Evolutionary conservation across 1,139 yeast genomes (phyloP), one percentile per base, ranked within the genome.

Genomic region (Meyerozyma athensensis): DNA sequence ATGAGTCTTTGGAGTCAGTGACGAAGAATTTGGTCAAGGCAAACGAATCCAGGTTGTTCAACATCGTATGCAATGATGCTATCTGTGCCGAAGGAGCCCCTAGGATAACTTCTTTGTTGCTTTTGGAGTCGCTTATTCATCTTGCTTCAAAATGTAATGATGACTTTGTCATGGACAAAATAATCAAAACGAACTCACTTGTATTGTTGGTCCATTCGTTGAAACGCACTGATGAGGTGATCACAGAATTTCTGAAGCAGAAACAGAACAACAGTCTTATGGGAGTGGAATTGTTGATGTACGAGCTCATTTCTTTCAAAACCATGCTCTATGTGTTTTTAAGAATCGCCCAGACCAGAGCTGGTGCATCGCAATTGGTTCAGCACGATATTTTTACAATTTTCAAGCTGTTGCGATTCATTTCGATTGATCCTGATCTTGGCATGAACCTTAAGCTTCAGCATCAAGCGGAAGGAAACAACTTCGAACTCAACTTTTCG

Each of bases 61-160:
- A 78, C 26, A 71, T 75, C 2, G 69, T 87, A 23, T 80, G 87
- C 50, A 79, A 78, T 44, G 97, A 92, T 60, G 82, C 94, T 0
- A 74, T 86, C 12, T 72, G 79, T 40, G 89, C 94, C 2, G 95
- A 85, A 48, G 94, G 94, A 0, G 65, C 83, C 0, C 75, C 84
- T 2, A 72, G 95, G 46, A 72, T 89, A n/a, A 81, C 92, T 0
- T 82, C 96, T 1, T 65, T 89, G 12, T 58, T 87, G 16, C 63
- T 90, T 12, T 60, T 92, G 44, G 95, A 87, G 47, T 76, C 83
- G 2, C 59, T 89, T 37, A 70, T 81, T 30, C 80, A 80, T 46
- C 56, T 86, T 26, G 75, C 83, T 1, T 63, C 74, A 14, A 64
- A 63, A 32, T 45, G 60, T 7, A 68, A 74, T 36, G 68, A 74